These are phyloP conservation scores for Phaeosphaeriaceae sp. DNA, from an alignment of 2,329 filamentous ascomycete species.

Conservation along the genomic window DNA sequence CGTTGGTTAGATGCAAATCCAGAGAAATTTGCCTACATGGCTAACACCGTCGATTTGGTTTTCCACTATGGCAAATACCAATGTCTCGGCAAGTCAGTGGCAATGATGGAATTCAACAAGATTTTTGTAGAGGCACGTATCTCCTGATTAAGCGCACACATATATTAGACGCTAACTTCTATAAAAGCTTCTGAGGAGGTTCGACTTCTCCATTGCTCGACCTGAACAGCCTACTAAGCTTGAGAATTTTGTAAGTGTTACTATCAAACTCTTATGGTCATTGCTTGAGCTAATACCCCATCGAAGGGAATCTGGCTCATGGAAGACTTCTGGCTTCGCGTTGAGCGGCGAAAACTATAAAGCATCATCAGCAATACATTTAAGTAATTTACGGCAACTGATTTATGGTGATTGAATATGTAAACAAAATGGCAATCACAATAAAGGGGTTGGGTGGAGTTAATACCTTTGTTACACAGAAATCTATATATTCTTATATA, in stretches of 20 bases:
- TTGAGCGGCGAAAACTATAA: conserved; percentile 3
- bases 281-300: conserved; percentile 1
- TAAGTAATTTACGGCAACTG: no score
- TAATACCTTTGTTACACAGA: no score
- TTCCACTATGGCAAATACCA: conserved; percentile 36
- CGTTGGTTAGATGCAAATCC: conserved; percentile 35
- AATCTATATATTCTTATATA: no score
- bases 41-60: conserved; percentile 22
- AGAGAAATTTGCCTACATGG: conserved; percentile 37
- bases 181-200: conserved; percentile 12
- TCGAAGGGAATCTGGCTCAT: conserved; percentile 18
- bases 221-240: conserved; percentile 9
- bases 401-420: no score
- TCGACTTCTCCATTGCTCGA: conserved; percentile 12
- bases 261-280: background rate
- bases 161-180: background rate
- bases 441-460: no score
- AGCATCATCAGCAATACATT: background rate
- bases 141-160: no score
- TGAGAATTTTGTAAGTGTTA: conserved; percentile 10
- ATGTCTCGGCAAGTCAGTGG: conserved; percentile 35
- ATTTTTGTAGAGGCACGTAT: conserved; percentile 29
- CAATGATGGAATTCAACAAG: conserved; percentile 41
- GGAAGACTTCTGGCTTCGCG: conserved; percentile 14
- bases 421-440: no score